These are phyloP conservation scores for Colletotrichum neosansevieriae DNA, from an alignment of 2,329 filamentous ascomycete genomes.

Conservation along the genomic window DNA sequence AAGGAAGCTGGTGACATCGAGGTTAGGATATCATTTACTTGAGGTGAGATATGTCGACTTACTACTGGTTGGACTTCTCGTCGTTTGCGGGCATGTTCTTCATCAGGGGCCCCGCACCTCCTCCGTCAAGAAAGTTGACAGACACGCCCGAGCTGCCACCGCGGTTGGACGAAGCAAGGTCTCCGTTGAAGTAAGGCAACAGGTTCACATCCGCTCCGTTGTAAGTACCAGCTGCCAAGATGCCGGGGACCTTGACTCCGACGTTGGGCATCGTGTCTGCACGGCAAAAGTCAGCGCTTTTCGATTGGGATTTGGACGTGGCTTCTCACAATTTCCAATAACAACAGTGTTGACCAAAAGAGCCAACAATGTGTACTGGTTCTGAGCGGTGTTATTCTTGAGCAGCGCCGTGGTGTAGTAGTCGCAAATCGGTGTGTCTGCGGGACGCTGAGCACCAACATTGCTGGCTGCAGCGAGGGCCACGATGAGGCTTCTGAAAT, in stretches of 20 bases:
- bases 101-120: conserved; percentile 66
- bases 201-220: conserved; percentile 66
- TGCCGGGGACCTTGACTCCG: conserved; percentile 66
- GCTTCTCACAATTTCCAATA: conserved; percentile 67
- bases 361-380: conserved; percentile 67
- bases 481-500: conserved; percentile 43
- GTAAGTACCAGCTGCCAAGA: conserved; percentile 63
- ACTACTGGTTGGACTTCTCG: conserved; percentile 67
- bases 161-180: conserved; percentile 64
- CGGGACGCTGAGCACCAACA: conserved; percentile 58
- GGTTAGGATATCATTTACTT: neutral
- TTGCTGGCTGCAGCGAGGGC: conserved; percentile 45
- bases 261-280: conserved; percentile 65
- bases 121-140: conserved; percentile 72
- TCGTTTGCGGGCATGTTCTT: conserved; percentile 66
- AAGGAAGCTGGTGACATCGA: conserved; percentile 56
- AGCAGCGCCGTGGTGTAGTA: conserved; percentile 72
- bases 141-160: conserved; percentile 58
- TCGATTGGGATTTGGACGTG: accelerated
- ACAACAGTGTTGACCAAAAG: conserved; percentile 73
- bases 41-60: conserved; percentile 41
- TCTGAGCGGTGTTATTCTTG: conserved; percentile 68
- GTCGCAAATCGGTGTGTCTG: conserved; percentile 68
- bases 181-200: conserved; percentile 70
- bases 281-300: neutral